phyloP scores from a whole-genome alignment of 2,329 filamentous ascomycete genomes.

The Aspergillus awamori region DNA sequence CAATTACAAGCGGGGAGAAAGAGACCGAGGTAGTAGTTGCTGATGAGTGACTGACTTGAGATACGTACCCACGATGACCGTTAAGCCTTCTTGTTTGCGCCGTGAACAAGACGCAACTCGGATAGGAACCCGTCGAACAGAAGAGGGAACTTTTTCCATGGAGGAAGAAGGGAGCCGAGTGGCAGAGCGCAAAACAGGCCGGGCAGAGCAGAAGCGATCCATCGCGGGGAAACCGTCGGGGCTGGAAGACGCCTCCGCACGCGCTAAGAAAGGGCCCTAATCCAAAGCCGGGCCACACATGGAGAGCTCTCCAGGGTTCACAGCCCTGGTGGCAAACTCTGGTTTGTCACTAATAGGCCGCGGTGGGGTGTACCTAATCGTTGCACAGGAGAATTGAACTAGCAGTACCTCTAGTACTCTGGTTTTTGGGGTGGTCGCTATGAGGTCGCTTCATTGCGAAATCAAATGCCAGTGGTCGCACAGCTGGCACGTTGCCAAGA shows the following conservation, averaged over 20 bases:
- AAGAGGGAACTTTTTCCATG: background rate
- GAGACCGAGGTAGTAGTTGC: background rate
- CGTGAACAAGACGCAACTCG: background rate
- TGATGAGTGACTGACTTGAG: background rate
- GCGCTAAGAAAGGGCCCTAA: background rate
- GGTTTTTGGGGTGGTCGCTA: background rate
- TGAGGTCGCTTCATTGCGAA: background rate
- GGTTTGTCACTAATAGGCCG: background rate
- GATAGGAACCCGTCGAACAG: background rate
- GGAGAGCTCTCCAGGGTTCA: background rate
- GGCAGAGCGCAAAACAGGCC: background rate
- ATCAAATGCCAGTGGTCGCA: background rate
- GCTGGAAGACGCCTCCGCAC: background rate
- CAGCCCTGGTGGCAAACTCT: background rate
- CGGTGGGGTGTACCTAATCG: background rate
- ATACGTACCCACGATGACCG: background rate
- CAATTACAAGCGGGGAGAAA: slow-evolving; percentile 6
- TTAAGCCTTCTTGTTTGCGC: background rate
- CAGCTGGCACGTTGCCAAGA: background rate
- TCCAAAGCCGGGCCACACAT: background rate
- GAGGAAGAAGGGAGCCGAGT: background rate
- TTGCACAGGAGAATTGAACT: background rate
- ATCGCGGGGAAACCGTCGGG: slow-evolving; percentile 7
- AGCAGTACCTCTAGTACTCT: background rate
- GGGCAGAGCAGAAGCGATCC: background rate